Evolutionary conservation across 805 yeast genomes (phyloP).

Genomic region (Ogataea nakhonphanomensis): DNA sequence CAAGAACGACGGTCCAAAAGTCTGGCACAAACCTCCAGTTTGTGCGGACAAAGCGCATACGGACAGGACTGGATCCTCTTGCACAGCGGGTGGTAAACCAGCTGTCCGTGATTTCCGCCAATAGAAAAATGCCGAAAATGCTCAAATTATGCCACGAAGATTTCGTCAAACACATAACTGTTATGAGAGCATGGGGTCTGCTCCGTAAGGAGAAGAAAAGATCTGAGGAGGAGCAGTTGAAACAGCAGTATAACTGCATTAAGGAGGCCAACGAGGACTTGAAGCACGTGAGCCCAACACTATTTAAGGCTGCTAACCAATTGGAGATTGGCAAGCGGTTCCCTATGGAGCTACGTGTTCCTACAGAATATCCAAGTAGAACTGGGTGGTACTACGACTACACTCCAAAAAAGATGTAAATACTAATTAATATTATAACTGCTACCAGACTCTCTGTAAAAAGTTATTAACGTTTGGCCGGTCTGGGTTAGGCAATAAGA

Average conservation of each 20-base stretch:
- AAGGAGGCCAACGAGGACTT: constrained; percentile 71
- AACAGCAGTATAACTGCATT: constrained; percentile 63
- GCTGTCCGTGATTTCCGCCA: constrained; percentile 80
- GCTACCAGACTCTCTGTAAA: constrained; percentile 23
- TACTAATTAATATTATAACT: constrained; percentile 1
- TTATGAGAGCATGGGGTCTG: constrained; percentile 77
- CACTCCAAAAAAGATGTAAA: constrained; percentile 25
- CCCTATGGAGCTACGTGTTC: constrained; percentile 81
- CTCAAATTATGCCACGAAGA: constrained; percentile 78
- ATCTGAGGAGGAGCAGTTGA: constrained; percentile 41
- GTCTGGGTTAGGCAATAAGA: constrained; percentile 43
- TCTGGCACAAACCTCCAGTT: constrained; percentile 36
- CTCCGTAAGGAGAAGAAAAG: constrained; percentile 51
- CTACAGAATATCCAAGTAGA: constrained; percentile 86
- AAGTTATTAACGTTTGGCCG: constrained; percentile 24
- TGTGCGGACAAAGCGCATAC: constrained; percentile 38
- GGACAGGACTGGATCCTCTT: constrained; percentile 30
- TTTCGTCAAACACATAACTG: constrained; percentile 75
- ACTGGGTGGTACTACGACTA: constrained; percentile 72
- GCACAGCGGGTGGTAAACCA: constrained; percentile 39
- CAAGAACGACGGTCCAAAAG: constrained; percentile 5
- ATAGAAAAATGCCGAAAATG: constrained; percentile 82
- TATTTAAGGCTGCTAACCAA: constrained; percentile 61
- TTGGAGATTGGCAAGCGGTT: constrained; percentile 58
- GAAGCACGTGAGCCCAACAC: constrained; percentile 43